phyloP scores from a whole-genome alignment of 768 basidiomycete species.

The Mycena capillaripes region DNA sequence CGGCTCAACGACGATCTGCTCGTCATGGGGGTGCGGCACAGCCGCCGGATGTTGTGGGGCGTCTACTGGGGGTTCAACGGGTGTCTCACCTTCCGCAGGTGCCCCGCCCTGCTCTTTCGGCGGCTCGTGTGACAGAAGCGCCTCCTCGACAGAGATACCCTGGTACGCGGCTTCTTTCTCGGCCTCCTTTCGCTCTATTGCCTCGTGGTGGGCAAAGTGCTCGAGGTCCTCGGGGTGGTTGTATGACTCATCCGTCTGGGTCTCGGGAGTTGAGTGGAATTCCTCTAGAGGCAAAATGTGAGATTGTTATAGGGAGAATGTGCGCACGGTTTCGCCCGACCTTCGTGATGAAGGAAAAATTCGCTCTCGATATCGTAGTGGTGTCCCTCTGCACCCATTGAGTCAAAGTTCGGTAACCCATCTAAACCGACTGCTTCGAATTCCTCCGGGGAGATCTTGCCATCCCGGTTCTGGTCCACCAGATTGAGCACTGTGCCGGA shows the following conservation, averaged over 20 bases:
- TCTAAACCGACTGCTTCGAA: conserved; percentile 79
- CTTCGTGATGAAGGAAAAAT: conserved; percentile 98
- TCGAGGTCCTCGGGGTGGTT: conserved; percentile 93
- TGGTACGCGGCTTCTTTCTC: conserved; percentile 88
- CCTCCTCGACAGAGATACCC: conserved; percentile 85
- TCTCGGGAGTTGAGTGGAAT: conserved; percentile 96
- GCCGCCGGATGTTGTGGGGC: conserved; percentile 35
- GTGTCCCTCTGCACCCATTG: conserved; percentile 90
- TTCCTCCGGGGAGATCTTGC: conserved; percentile 77
- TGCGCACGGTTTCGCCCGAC: conserved; percentile 52
- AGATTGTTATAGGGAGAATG: neutral
- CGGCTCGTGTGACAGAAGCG: conserved; percentile 65
- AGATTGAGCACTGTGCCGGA: conserved; percentile 76
- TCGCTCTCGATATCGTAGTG: conserved; percentile 95
- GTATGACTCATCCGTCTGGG: conserved; percentile 96
- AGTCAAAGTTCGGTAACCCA: conserved; percentile 87
- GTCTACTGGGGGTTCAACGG: conserved; percentile 28
- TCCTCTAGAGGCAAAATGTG: conserved; percentile 65
- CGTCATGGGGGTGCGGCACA: conserved; percentile 52
- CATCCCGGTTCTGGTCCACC: conserved; percentile 85
- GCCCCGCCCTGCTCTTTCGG: conserved; percentile 44
- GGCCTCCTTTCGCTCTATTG: conserved; percentile 87
- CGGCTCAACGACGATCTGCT: conserved; percentile 43
- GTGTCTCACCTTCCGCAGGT: conserved; percentile 32
- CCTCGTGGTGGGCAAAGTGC: conserved; percentile 91